Evolutionary conservation across 2,329 filamentous ascomycete genomes (phyloP), one percentile per base, ranked within the genome.

Genomic region (Lachnellula willkommii): DNA sequence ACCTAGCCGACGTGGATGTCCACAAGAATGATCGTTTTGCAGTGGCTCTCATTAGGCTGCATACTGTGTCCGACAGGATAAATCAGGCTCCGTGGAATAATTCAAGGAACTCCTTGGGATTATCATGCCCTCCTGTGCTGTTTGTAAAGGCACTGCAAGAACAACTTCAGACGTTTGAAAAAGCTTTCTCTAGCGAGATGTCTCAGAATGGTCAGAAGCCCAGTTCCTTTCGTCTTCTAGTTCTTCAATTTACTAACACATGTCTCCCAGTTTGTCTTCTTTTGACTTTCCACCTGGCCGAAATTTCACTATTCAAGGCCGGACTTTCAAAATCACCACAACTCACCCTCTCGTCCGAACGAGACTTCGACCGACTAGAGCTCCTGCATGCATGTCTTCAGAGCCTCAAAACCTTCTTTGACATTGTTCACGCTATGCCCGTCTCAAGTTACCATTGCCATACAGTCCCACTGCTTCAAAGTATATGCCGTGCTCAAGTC

Each of bases 401-500:
- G 53, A 50, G 53, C 4, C 42, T 57, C 20, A 56, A 57, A 50
- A 49, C 35, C 6, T 61, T 62, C 35, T 57, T 59, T n/a, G 52
- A 61, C 17, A 36, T 15, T 7, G 55, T 49, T 36, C 48, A 61
- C 4, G 20, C 45, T 8, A 58, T 61, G 17, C 54, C 61, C 3
- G 17, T 40, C 4, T 17, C 15, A 14, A 51, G 52, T n/a, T 61
- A 55, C 43, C 56, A 57, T 46, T 50, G 37, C 32, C 4, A 47
- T 59, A 11, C 37, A 60, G 1, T 43, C 56, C 8, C 47, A 55
- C 1, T 50, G 50, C 17, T 37, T 69, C 0, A 70, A 74, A 9
- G 7, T 47, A 66, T 75, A 47, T 64, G 71, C 26, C 66, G 66
- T 5, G 69, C 61, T 36, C 48, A 72, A n/a, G 69, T 67, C 2